phyloP scores from a whole-genome alignment of 331 rosid genomes.

The Quercus tomentella region DNA sequence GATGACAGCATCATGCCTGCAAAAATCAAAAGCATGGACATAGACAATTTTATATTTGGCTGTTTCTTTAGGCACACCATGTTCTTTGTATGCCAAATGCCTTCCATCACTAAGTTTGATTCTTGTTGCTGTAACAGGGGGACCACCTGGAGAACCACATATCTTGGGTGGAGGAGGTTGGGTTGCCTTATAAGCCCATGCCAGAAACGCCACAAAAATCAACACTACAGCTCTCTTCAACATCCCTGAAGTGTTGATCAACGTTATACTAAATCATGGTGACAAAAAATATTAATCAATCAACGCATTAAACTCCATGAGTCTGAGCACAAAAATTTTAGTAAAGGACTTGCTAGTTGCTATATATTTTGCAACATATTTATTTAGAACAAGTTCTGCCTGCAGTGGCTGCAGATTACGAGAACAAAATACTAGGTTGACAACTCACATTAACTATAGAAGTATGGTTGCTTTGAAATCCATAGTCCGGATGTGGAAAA shows the following conservation, averaged over 20 bases:
- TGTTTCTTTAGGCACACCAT: slow-evolving; percentile 61
- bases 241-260: slow-evolving; percentile 9
- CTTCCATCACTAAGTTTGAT: slow-evolving; percentile 87
- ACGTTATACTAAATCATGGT: background rate
- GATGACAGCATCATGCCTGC: slow-evolving; percentile 52
- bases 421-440: background rate
- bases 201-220: slow-evolving; percentile 52
- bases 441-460: background rate
- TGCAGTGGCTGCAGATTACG: background rate
- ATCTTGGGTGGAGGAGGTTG: slow-evolving; percentile 73
- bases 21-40: slow-evolving; percentile 53
- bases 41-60: slow-evolving; percentile 58
- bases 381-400: background rate
- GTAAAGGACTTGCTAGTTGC: no score
- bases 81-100: slow-evolving; percentile 78
- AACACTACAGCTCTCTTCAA: slow-evolving; percentile 36
- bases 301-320: background rate
- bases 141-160: slow-evolving; percentile 75
- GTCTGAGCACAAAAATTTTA: background rate
- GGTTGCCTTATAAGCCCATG: slow-evolving; percentile 66
- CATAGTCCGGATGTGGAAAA: background rate
- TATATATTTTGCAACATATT: background rate
- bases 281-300: background rate
- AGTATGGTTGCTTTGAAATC: background rate
- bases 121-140: slow-evolving; percentile 67